A percentile compares a stretch with the other conserved stretches of the same genome.
phyloP scores from a whole-genome alignment of 208 protist species.

The Trypanosoma theileri region DNA sequence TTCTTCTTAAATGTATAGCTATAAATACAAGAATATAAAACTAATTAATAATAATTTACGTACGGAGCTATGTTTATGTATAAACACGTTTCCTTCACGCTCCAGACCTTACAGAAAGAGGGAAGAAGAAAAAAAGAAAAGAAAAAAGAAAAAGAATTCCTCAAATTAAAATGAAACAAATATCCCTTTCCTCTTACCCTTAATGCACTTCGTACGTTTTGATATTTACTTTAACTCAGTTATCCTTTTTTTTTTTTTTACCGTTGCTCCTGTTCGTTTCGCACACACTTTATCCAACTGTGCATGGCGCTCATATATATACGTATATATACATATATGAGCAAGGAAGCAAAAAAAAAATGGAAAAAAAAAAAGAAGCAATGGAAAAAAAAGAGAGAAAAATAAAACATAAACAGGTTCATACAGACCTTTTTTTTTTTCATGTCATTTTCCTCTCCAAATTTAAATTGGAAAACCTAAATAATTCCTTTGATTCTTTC shows the following conservation, averaged over 20 bases:
- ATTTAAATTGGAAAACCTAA: too few species aligned
- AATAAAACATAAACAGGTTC: not conserved
- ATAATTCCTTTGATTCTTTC: too few species aligned
- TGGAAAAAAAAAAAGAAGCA: too few species aligned
- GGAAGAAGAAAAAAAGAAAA: conserved; percentile 3
- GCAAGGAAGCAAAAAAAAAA: not conserved
- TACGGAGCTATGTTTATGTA: too few species aligned
- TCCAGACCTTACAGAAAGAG: not conserved
- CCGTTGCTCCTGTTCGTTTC: not conserved
- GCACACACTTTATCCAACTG: not conserved
- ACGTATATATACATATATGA: not conserved
- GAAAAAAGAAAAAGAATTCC: not conserved
- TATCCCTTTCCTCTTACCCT: not conserved
- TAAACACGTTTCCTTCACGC: too few species aligned
- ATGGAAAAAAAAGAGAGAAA: too few species aligned
- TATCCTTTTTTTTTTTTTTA: not conserved
- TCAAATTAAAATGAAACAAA: not conserved
- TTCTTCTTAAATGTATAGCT: too few species aligned
- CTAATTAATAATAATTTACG: too few species aligned
- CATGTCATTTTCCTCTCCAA: not conserved
- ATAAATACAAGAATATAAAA: too few species aligned
- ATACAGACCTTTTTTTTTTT: not conserved
- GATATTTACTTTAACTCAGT: not conserved
- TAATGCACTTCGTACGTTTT: not conserved
- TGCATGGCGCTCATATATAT: not conserved